A percentile compares a stretch with the other conserved stretches of the same genome.
These are phyloP conservation scores for Paecilomyces niveus DNA, from an alignment of 2,329 filamentous ascomycete species.

Conservation along the genomic window DNA sequence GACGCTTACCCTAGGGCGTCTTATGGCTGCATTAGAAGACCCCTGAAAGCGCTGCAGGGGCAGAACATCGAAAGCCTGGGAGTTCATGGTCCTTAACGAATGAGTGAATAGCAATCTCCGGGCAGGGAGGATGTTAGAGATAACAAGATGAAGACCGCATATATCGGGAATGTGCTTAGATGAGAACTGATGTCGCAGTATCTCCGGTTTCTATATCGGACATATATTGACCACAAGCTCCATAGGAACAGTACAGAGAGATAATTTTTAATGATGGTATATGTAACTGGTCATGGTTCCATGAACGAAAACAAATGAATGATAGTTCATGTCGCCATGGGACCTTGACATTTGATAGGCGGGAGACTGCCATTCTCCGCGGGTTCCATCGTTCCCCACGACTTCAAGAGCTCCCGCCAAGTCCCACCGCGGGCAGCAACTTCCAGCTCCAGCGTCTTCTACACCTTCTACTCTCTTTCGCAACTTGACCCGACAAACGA, in stretches of 20 bases:
- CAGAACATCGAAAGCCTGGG: slow-evolving; percentile 55
- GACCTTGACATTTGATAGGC: neutral
- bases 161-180: neutral
- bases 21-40: slow-evolving; percentile 58
- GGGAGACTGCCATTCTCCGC: neutral
- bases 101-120: neutral
- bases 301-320: neutral
- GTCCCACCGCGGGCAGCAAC: neutral
- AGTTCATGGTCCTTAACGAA: slow-evolving; percentile 20
- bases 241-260: neutral
- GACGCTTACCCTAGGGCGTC: slow-evolving; percentile 60
- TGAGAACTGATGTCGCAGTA: neutral
- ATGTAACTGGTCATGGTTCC: neutral
- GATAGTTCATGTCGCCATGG: neutral
- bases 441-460: neutral
- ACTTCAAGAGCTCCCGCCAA: neutral
- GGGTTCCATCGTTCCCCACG: neutral
- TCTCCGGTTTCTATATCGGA: neutral
- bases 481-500: neutral
- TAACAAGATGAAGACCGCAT: neutral
- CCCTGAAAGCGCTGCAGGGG: slow-evolving; percentile 64
- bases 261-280: neutral
- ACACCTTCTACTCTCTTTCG: neutral
- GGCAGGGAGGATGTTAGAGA: neutral
- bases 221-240: neutral